Evolutionary conservation across 2,329 filamentous ascomycete genomes (phyloP), one percentile per base, ranked within the genome.

Genomic region (Myriangium duriaei): DNA sequence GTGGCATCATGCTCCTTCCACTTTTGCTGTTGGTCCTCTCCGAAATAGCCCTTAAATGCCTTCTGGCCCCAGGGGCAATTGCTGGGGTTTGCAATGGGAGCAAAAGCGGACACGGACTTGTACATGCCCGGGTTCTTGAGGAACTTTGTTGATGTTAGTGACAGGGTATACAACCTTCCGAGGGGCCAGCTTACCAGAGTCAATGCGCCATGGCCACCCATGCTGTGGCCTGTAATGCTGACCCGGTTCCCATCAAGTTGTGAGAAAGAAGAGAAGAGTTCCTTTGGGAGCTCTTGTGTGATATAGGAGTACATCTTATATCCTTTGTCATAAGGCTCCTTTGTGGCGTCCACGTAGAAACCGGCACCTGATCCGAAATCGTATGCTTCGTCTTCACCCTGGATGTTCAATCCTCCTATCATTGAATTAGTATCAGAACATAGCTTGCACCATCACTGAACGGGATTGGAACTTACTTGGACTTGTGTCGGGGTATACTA

Each of bases 301-400:
- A 98, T 72, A 67, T 98, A 98, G 45, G 72, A 76, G 68, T 96
- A 86, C 91, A 98, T 98, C 50, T 79, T 79, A 70, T 98, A 98
- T 57, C 84, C 75, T 38, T 68, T 65, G 42, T 66, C 66, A 68
- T 78, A 98, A 7, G 86, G 85, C 18, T 73, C 70, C 47, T 67
- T 69, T 4, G 77, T 83, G 7, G 88, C 86, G 59, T 98, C 79
- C 49, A 98, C 66, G 68, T 98, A 98, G 71, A 98, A 98, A 39
- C 85, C 84, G 1, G 91, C 91, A 4, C 82, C 88, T 45, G 75
- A 76, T 51, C 91, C 91, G 57, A 98, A 96, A 63, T 98, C 91
- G 61, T 79, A 98, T 34, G 71, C 60, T 47, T 93, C 88, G 53
- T 92, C 77, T 67, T 96, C 87, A 52, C 84, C 86, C 19, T 79